These are phyloP conservation scores for Stenocarpella maydis DNA, from an alignment of 2,329 filamentous ascomycete species.

Conservation along the genomic window DNA sequence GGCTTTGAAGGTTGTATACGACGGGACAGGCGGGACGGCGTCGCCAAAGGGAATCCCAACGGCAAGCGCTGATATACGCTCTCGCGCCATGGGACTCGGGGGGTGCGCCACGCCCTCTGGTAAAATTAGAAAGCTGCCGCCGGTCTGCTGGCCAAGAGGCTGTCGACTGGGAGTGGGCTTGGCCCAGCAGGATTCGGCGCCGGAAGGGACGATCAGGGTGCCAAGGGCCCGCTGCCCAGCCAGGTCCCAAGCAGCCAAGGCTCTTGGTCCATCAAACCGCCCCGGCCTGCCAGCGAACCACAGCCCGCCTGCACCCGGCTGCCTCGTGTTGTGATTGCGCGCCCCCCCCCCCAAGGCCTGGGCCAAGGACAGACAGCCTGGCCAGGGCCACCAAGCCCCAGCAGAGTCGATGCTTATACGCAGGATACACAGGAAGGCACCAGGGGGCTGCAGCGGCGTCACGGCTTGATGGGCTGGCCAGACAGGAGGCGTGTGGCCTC, in stretches of 20 bases:
- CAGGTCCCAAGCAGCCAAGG: constrained; percentile 23
- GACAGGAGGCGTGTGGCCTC: too few species aligned
- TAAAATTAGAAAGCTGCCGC: constrained; percentile 30
- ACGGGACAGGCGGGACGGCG: not conserved
- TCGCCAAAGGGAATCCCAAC: not conserved
- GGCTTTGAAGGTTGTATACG: constrained; percentile 18
- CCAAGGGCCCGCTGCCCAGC: constrained; percentile 26
- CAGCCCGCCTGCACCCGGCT: constrained; percentile 5
- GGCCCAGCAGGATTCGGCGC: constrained; percentile 21
- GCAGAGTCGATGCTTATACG: constrained; percentile 3
- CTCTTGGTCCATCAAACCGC: constrained; percentile 20
- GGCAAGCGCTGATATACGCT: constrained; percentile 23
- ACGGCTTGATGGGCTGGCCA: too few species aligned
- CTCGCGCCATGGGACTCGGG: constrained; percentile 7
- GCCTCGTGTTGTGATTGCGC: constrained; percentile 22
- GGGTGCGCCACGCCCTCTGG: constrained; percentile 16
- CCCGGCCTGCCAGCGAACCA: constrained; percentile 18
- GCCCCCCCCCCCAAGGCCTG: not conserved
- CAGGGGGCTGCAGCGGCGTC: constrained; percentile 11
- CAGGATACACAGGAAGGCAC: too few species aligned
- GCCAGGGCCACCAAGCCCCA: too few species aligned
- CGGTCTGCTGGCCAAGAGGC: constrained; percentile 26
- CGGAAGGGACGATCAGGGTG: constrained; percentile 24
- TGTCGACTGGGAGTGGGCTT: constrained; percentile 15
- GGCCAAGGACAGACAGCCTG: constrained; percentile 14